Evolutionary conservation across 164 flowering plant species (phyloP).

Genomic region (Piper betle): DNA sequence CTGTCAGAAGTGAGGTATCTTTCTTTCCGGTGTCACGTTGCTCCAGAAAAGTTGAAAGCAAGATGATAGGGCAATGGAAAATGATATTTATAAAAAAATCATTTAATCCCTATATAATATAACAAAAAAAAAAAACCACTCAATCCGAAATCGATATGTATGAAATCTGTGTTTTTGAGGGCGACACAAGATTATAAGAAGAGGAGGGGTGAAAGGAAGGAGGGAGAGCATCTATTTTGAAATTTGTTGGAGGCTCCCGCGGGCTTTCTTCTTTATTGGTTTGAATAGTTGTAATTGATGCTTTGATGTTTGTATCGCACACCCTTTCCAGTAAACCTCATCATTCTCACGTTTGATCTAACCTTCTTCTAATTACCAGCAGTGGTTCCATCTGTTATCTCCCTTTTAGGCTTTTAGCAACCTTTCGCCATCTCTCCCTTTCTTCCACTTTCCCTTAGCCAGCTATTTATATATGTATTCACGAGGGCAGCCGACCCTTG

Average conservation of each 20-base stretch:
- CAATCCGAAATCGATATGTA: too few relatives aligned
- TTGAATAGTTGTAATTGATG: too few relatives aligned
- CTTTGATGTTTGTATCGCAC: not conserved
- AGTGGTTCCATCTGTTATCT: not conserved
- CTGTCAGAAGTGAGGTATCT: constrained; percentile 41
- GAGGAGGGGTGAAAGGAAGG: not conserved
- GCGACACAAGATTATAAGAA: not conserved
- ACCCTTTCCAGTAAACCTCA: not conserved
- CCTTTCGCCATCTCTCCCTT: not conserved
- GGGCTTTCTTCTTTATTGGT: too few relatives aligned
- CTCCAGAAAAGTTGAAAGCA: constrained; percentile 30
- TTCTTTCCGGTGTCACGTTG: constrained; percentile 29
- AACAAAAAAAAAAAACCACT: not conserved
- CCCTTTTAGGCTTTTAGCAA: too few relatives aligned
- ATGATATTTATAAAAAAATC: too few relatives aligned
- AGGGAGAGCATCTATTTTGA: not conserved
- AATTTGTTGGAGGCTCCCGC: too few relatives aligned
- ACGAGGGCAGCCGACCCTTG: not conserved
- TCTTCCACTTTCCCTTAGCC: not conserved
- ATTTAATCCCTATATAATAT: too few relatives aligned
- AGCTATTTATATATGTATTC: too few relatives aligned
- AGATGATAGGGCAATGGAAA: constrained; percentile 8
- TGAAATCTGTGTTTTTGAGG: not conserved
- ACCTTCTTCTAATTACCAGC: too few relatives aligned
- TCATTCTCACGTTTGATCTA: not conserved